Evolutionary conservation across 1,284 basidiomycete genomes (phyloP).

Genomic region (Ceratobasidium sp.): DNA sequence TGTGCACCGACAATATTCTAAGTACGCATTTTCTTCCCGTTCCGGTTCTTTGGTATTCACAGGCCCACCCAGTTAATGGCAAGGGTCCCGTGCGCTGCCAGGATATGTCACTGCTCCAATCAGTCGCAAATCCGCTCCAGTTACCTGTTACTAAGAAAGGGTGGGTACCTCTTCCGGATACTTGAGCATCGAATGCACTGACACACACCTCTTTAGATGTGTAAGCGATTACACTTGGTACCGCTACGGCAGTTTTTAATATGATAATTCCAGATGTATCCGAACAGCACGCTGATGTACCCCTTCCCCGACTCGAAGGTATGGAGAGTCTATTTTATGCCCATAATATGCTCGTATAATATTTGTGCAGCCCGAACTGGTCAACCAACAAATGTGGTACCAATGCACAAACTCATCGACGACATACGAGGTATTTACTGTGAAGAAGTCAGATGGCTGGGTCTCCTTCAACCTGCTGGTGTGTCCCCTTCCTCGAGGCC

Average conservation of each 20-base stretch:
- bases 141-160: conserved; percentile 33
- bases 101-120: conserved; percentile 3
- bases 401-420: conserved; percentile 18
- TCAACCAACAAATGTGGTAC: conserved; percentile 22
- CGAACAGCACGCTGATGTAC: conserved; percentile 20
- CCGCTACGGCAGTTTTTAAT: neutral
- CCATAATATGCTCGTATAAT: neutral
- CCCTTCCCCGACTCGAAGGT: conserved; percentile 30
- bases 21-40: neutral
- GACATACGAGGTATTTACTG: conserved; percentile 19
- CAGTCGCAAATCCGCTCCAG: conserved; percentile 14
- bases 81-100: conserved; percentile 28
- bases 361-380: conserved; percentile 9
- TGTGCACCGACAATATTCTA: conserved; percentile 41
- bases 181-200: neutral
- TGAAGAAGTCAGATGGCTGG: conserved; percentile 23
- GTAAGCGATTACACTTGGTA: neutral
- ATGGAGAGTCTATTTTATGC: neutral
- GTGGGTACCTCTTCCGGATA: conserved; percentile 9
- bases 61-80: neutral
- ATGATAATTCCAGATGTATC: conserved; percentile 8
- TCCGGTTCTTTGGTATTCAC: neutral
- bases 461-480: conserved; percentile 32
- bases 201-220: neutral
- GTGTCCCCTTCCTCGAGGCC: neutral